Percentiles rank a stretch among this genome's conserved stretches.
These are phyloP conservation scores for Chrysoporthe puriensis DNA, from an alignment of 2,329 filamentous ascomycete species.

Conservation along the genomic window DNA sequence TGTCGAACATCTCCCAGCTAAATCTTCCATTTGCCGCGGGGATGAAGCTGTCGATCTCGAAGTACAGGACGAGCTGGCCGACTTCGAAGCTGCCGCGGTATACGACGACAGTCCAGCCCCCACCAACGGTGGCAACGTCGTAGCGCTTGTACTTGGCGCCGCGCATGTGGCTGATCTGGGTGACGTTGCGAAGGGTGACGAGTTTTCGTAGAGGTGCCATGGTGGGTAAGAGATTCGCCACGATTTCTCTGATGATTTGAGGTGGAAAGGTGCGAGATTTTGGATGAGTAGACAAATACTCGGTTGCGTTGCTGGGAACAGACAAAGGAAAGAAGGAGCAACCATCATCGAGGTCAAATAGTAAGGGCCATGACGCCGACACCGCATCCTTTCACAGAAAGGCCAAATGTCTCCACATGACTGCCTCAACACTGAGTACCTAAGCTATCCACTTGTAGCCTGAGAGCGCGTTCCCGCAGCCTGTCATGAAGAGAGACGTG, in stretches of 20 bases:
- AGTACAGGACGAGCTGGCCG: conserved; percentile 37
- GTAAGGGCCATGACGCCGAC: background rate
- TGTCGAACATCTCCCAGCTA: conserved; percentile 30
- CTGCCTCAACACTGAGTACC: no score
- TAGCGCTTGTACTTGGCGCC: conserved; percentile 23
- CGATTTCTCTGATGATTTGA: no score
- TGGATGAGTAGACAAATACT: background rate
- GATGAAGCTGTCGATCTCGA: conserved; percentile 40
- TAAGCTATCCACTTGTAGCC: no score
- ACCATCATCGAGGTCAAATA: no score
- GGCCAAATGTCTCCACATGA: no score
- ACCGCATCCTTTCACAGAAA: no score
- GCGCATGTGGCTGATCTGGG: conserved; percentile 23
- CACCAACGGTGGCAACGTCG: conserved; percentile 31
- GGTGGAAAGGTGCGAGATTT: background rate
- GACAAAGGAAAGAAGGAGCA: no score
- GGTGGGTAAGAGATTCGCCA: background rate
- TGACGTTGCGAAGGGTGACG: conserved; percentile 35
- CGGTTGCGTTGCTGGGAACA: no score
- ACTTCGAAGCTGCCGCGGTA: conserved; percentile 22
- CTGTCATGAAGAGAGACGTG: no score
- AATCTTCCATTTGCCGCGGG: conserved; percentile 31
- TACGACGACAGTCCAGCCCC: conserved; percentile 37
- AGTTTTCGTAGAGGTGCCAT: conserved; percentile 38
- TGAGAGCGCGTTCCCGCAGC: no score